Percentiles rank a stretch among this genome's conserved stretches.
These are phyloP conservation scores for Pleoardoris graminearum DNA, from an alignment of 2,329 filamentous ascomycete species.

Conservation along the genomic window DNA sequence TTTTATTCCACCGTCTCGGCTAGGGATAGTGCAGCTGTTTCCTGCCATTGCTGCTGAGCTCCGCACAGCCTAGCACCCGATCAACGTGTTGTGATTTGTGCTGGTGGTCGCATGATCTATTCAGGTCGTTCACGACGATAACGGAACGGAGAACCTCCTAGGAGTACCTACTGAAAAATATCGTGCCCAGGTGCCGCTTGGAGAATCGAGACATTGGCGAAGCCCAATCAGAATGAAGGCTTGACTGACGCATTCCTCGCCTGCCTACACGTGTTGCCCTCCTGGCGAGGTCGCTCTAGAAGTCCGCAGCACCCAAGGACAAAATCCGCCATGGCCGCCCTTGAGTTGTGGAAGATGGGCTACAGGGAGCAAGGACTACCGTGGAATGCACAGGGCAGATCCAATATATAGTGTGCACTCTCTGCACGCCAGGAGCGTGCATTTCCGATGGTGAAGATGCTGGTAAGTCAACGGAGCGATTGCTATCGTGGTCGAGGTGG, in stretches of 20 bases:
- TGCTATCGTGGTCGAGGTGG: background rate
- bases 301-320: background rate
- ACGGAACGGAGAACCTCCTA: too few relatives aligned
- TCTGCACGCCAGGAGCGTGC: background rate
- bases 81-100: too few relatives aligned
- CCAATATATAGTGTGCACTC: background rate
- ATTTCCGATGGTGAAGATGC: slow-evolving; percentile 4
- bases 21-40: too few relatives aligned
- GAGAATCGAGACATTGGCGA: background rate
- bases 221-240: background rate
- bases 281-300: slow-evolving; percentile 4
- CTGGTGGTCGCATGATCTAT: too few relatives aligned
- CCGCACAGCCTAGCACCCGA: too few relatives aligned
- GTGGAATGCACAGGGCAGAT: slow-evolving; percentile 4
- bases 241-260: slow-evolving; percentile 5
- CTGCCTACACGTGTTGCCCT: slow-evolving; percentile 6
- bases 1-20: background rate
- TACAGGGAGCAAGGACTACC: background rate
- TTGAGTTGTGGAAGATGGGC: background rate
- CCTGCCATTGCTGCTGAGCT: too few relatives aligned
- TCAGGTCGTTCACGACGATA: too few relatives aligned
- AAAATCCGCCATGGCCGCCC: background rate
- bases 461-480: slow-evolving; percentile 2
- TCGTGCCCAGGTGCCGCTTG: too few relatives aligned
- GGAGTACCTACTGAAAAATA: too few relatives aligned